These are phyloP conservation scores for Kodamaea alishanica DNA, from an alignment of 1,139 yeast species.

Conservation along the genomic window DNA sequence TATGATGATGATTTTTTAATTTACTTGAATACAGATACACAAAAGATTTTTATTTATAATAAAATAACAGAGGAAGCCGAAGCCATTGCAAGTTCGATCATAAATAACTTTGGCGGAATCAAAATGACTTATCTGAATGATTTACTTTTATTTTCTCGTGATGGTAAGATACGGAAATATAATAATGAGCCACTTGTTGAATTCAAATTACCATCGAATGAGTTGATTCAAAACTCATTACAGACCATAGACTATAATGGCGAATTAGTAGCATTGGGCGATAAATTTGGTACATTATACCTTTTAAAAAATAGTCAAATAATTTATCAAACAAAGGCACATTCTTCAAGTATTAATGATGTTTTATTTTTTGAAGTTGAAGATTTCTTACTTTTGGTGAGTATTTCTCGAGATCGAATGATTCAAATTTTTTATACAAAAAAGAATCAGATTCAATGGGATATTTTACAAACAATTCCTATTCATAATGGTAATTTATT, in stretches of 20 bases:
- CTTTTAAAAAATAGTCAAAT: constrained; percentile 13
- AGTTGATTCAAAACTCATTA: constrained; percentile 24
- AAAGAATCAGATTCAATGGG: constrained; percentile 33
- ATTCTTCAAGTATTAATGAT: constrained; percentile 48
- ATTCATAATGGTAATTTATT: constrained; percentile 55
- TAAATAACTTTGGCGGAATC: constrained; percentile 36
- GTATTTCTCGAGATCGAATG: constrained; percentile 60
- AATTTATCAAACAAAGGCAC: constrained; percentile 37
- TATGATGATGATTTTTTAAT: constrained; percentile 1
- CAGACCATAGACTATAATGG: constrained; percentile 26
- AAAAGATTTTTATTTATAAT: constrained; percentile 20
- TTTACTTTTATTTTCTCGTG: constrained; percentile 37
- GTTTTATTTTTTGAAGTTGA: constrained; percentile 29
- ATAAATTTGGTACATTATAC: constrained; percentile 43
- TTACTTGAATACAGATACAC: constrained; percentile 7
- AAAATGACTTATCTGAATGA: constrained; percentile 28
- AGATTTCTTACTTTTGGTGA: constrained; percentile 28
- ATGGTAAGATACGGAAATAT: constrained; percentile 33
- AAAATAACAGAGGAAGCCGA: constrained; percentile 11
- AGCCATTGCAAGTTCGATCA: constrained; percentile 30
- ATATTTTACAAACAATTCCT: constrained; percentile 52
- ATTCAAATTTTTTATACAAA: constrained; percentile 46
- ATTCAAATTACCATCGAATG: constrained; percentile 25
- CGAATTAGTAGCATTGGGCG: constrained; percentile 38
- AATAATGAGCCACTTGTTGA: constrained; percentile 12